phyloP scores from a whole-genome alignment of 2,329 filamentous ascomycete species.

The Endoconidiophora polonica region DNA sequence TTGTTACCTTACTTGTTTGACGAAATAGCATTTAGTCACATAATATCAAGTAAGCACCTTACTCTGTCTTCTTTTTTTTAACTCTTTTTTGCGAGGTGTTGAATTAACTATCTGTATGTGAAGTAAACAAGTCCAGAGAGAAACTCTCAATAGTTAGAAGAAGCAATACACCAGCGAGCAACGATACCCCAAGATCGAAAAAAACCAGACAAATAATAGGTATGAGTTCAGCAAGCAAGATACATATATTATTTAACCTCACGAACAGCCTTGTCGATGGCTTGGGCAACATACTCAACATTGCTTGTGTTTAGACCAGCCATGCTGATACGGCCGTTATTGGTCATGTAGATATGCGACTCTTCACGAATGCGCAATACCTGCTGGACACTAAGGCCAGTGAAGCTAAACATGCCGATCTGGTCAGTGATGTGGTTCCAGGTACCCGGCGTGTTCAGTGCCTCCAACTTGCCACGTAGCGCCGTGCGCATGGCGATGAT shows the following conservation, averaged over 20 bases:
- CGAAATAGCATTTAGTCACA: no score
- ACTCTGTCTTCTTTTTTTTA: no score
- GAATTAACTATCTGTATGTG: no score
- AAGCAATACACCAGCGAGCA: no score
- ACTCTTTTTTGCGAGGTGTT: no score
- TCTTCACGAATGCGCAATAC: constrained; percentile 53
- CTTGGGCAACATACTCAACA: constrained; percentile 81
- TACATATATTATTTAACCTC: constrained; percentile 19
- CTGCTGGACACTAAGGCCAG: constrained; percentile 58
- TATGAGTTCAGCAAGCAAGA: background rate
- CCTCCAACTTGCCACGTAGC: constrained; percentile 65
- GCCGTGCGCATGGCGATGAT: constrained; percentile 82
- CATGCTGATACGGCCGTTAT: constrained; percentile 97
- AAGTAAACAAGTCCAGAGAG: no score
- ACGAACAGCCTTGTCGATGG: constrained; percentile 69
- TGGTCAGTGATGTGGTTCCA: constrained; percentile 98
- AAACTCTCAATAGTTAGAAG: no score
- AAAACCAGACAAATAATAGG: background rate
- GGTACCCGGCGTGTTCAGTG: constrained; percentile 66
- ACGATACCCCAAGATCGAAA: background rate
- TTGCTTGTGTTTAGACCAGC: constrained; percentile 89
- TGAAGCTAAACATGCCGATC: constrained; percentile 99
- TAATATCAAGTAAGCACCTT: no score
- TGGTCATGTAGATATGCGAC: constrained; percentile 78
- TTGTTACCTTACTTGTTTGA: no score